phyloP scores from a whole-genome alignment of 2,329 filamentous ascomycete species.

The Chaetothyriales sp. region DNA sequence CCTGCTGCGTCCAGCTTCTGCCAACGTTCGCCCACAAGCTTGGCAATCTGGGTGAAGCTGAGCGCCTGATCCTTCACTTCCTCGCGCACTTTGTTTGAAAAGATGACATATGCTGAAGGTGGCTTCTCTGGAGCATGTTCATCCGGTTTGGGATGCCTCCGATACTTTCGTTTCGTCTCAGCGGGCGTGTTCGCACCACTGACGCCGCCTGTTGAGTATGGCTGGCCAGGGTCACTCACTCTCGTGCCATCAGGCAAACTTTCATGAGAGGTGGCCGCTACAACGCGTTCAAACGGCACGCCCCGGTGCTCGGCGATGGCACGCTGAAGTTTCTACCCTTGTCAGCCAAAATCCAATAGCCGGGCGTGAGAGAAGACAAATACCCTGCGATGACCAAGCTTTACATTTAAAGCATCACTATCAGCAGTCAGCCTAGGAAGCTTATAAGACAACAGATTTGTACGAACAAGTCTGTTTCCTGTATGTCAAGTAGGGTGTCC shows the following conservation, averaged over 20 bases:
- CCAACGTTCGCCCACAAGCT: conserved; percentile 69
- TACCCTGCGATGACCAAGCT: conserved; percentile 67
- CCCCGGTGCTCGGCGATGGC: conserved; percentile 63
- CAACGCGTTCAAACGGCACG: conserved; percentile 35
- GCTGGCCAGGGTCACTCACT: conserved; percentile 23
- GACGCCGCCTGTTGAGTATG: conserved; percentile 3
- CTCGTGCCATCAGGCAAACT: conserved; percentile 23
- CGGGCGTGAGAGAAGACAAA: conserved; percentile 18
- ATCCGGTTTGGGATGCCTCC: conserved; percentile 42
- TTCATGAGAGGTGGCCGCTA: conserved; percentile 22
- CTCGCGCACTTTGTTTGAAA: conserved; percentile 64
- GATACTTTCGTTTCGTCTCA: conserved; percentile 18
- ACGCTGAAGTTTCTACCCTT: conserved; percentile 59
- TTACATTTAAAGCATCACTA: conserved; percentile 59
- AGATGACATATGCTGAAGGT: conserved; percentile 70
- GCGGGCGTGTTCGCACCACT: conserved; percentile 3
- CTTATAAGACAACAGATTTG: background rate
- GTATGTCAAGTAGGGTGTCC: conserved; percentile 71
- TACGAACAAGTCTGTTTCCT: conserved; percentile 63
- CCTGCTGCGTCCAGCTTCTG: conserved; percentile 52
- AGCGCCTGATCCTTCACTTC: conserved; percentile 60
- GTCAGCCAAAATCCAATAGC: conserved; percentile 2
- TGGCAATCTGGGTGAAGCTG: conserved; percentile 71
- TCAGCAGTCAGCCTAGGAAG: conserved; percentile 2
- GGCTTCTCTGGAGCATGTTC: conserved; percentile 67